These are phyloP conservation scores for Streptanthus diversifolius DNA, from an alignment of 345 rosid species.

Conservation along the genomic window DNA sequence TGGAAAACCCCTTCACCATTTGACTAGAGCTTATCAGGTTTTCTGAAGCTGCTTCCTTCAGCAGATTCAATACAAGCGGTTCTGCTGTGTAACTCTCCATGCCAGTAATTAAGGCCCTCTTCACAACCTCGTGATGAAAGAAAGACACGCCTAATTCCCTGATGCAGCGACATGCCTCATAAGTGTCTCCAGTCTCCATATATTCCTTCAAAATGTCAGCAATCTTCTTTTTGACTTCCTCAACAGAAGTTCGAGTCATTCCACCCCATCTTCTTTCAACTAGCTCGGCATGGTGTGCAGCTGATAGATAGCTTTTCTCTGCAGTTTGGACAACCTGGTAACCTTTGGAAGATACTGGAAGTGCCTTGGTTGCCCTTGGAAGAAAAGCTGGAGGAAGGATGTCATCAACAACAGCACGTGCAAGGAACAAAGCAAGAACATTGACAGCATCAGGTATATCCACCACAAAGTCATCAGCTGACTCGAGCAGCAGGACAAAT, in stretches of 20 bases:
- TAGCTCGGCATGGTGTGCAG: slow-evolving; percentile 96
- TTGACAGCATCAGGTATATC: slow-evolving; percentile 87
- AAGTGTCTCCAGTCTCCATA: slow-evolving; percentile 67
- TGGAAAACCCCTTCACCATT: slow-evolving; percentile 78
- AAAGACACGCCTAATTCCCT: slow-evolving; percentile 84
- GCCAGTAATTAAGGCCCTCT: slow-evolving; percentile 70
- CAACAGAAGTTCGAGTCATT: slow-evolving; percentile 72
- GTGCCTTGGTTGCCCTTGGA: slow-evolving; percentile 71
- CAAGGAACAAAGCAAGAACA: slow-evolving; percentile 75
- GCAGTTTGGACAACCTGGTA: slow-evolving; percentile 74
- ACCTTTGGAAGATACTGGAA: slow-evolving; percentile 72
- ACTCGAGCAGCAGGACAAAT: slow-evolving; percentile 81
- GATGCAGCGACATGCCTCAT: slow-evolving; percentile 87
- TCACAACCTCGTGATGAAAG: slow-evolving; percentile 94
- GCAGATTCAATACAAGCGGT: slow-evolving; percentile 55
- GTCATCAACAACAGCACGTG: slow-evolving; percentile 93
- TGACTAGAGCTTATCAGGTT: slow-evolving; percentile 86
- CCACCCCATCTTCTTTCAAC: slow-evolving; percentile 98
- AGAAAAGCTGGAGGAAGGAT: slow-evolving; percentile 87
- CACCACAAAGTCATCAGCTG: slow-evolving; percentile 84
- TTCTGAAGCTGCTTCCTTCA: slow-evolving; percentile 87
- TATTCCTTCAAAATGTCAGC: slow-evolving; percentile 74
- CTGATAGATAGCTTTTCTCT: slow-evolving; percentile 85
- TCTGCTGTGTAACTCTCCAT: slow-evolving; percentile 71
- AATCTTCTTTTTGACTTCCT: slow-evolving; percentile 86